phyloP scores from a whole-genome alignment of 768 basidiomycete species.

The Russula dissimulans region DNA sequence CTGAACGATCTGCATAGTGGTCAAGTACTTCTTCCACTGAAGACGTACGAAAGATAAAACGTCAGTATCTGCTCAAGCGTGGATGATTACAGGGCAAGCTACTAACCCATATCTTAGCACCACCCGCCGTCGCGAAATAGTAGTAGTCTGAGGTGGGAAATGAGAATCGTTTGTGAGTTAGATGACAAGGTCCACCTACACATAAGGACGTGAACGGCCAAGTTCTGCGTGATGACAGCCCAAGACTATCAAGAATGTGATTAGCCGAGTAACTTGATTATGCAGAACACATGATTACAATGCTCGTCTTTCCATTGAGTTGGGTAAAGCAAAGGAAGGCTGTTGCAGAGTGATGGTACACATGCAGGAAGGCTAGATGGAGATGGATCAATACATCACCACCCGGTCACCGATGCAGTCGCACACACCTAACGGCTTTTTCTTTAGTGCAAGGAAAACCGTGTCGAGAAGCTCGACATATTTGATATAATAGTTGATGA shows the following conservation, averaged over 20 bases:
- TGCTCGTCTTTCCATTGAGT: constrained; percentile 87
- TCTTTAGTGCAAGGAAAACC: constrained; percentile 94
- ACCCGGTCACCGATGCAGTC: background rate
- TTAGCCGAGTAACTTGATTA: background rate
- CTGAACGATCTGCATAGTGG: constrained; percentile 92
- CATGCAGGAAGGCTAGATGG: constrained; percentile 81
- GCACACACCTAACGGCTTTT: constrained; percentile 85
- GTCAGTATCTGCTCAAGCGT: background rate
- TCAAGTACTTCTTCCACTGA: constrained; percentile 98
- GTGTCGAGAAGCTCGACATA: constrained; percentile 96
- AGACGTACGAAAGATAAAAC: background rate
- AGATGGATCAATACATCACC: constrained; percentile 1
- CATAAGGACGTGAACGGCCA: constrained; percentile 95
- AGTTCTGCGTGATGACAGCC: constrained; percentile 88
- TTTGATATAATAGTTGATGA: constrained; percentile 99
- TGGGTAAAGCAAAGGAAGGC: constrained; percentile 92
- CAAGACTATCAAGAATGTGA: constrained; percentile 58
- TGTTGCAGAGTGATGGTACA: constrained; percentile 98
- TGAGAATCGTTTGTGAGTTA: background rate
- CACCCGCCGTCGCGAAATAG: constrained; percentile 97
- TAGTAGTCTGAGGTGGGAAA: constrained; percentile 70
- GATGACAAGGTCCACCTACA: constrained; percentile 47
- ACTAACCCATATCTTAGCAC: constrained; percentile 89
- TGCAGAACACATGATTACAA: constrained; percentile 37
- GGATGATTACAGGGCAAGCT: background rate